A percentile compares a stretch with the other conserved stretches of the same genome.
Evolutionary conservation across 768 basidiomycete genomes (phyloP).

Genomic region (Panellus pusillus): DNA sequence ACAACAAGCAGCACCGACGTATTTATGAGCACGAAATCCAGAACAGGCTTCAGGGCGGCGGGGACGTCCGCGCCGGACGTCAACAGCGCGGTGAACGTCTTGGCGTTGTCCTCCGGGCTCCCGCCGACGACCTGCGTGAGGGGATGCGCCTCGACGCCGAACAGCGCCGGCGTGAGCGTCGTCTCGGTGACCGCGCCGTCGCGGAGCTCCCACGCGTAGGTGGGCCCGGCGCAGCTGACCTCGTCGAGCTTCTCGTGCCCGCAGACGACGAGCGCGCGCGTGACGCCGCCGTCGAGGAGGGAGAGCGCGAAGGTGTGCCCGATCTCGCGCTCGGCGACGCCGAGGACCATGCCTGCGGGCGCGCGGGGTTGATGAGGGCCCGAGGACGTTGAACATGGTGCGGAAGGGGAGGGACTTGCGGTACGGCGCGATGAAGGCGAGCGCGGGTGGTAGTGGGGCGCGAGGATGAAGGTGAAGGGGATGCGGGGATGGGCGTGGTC

Average conservation of each 20-base stretch:
- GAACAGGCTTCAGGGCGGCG: conserved; percentile 56
- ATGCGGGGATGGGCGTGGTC: conserved; percentile 57
- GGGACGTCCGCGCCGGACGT: conserved; percentile 58
- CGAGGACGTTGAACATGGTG: conserved; percentile 94
- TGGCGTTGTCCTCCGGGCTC: conserved; percentile 78
- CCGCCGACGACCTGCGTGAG: conserved; percentile 71
- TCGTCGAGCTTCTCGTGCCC: conserved; percentile 92
- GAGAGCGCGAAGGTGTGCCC: conserved; percentile 81
- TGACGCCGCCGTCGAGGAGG: conserved; percentile 69
- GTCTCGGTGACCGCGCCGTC: conserved; percentile 64
- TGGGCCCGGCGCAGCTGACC: conserved; percentile 91
- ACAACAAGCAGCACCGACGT: conserved; percentile 86
- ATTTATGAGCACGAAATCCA: conserved; percentile 90
- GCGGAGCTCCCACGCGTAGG: conserved; percentile 79
- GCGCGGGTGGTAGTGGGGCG: conserved; percentile 87
- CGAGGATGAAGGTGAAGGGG: conserved; percentile 93
- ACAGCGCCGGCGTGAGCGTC: conserved; percentile 67
- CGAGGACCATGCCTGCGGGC: conserved; percentile 86
- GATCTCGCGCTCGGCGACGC: conserved; percentile 80
- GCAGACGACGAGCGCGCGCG: conserved; percentile 89
- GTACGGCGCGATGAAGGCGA: conserved; percentile 80
- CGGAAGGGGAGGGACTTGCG: conserved; percentile 89
- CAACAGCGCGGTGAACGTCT: conserved; percentile 65
- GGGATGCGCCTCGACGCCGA: conserved; percentile 75
- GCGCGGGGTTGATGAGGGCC: conserved; percentile 89